Percentiles rank a stretch among this genome's conserved stretches.
Conservation (phyloP, 2,329 filamentous ascomycete species). For the Verticillium longisporum region DNA sequence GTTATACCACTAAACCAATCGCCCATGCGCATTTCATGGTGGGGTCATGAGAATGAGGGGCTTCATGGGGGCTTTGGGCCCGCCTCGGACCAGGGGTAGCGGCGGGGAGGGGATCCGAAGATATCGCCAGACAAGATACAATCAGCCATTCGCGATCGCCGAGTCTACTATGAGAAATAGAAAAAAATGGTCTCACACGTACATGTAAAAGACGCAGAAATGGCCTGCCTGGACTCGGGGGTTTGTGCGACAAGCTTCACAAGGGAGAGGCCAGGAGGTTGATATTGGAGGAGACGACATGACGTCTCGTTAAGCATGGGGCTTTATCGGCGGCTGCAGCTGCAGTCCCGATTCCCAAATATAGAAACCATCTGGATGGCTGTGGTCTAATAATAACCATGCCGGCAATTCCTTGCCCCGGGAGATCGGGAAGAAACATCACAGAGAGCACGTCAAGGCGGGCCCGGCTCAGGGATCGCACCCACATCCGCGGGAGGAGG, state of each 20-base stretch:
- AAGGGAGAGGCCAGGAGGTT: neutral
- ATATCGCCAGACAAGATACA: neutral
- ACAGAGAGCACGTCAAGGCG: neutral
- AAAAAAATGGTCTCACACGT: neutral
- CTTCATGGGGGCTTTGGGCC: neutral
- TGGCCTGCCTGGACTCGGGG: neutral
- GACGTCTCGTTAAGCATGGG: slow-evolving; percentile 23
- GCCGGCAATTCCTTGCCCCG: neutral
- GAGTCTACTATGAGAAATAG: neutral
- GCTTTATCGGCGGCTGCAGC: slow-evolving; percentile 21
- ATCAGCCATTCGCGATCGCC: neutral
- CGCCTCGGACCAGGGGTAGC: neutral
- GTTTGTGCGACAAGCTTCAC: neutral
- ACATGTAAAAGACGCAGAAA: neutral
- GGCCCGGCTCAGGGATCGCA: neutral
- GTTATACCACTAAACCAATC: neutral
- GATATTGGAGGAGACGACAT: slow-evolving; percentile 8
- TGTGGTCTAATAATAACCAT: slow-evolving; percentile 22
- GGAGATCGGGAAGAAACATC: neutral
- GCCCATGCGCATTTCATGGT: neutral
- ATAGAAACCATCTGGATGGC: slow-evolving; percentile 20
- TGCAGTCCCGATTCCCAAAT: slow-evolving; percentile 26
- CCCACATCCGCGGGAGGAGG: neutral
- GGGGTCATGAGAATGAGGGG: neutral
- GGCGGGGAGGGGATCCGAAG: neutral